Evolutionary conservation across 768 basidiomycete species (phyloP).

Genomic region (Pleurotus djamor): DNA sequence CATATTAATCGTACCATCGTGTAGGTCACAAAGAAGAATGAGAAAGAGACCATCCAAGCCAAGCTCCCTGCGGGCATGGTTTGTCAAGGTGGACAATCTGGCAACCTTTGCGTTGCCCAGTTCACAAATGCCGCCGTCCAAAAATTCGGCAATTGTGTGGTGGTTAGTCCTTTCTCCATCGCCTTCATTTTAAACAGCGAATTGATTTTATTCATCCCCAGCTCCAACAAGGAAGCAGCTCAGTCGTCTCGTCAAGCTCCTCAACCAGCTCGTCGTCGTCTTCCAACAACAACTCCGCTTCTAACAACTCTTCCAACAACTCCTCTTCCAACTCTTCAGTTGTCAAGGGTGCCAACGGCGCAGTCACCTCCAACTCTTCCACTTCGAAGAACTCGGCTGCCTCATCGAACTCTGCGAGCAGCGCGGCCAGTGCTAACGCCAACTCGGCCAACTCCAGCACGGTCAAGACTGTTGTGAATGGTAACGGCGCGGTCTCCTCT

Average conservation of each 20-base stretch:
- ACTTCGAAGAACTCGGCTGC: neutral
- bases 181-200: neutral
- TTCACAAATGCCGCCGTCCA: slow-evolving; percentile 40
- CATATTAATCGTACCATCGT: neutral
- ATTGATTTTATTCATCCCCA: neutral
- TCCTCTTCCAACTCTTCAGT: neutral
- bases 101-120: slow-evolving; percentile 48
- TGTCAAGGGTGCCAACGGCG: slow-evolving; percentile 1
- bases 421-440: neutral
- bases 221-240: slow-evolving; percentile 5
- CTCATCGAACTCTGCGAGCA: neutral
- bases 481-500: neutral
- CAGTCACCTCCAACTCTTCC: slow-evolving; percentile 1
- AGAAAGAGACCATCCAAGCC: slow-evolving; percentile 38
- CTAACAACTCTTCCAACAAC: neutral
- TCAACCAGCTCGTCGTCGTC: slow-evolving; percentile 2
- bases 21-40: slow-evolving; percentile 29
- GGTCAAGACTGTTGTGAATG: slow-evolving; percentile 4
- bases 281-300: no score
- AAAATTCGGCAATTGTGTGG: slow-evolving; percentile 56
- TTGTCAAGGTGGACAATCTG: slow-evolving; percentile 45
- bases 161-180: slow-evolving; percentile 20
- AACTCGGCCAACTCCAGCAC: slow-evolving; percentile 5
- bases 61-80: slow-evolving; percentile 44
- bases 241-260: slow-evolving; percentile 1